These are phyloP conservation scores for Venturia carpophila DNA, from an alignment of 2,329 filamentous ascomycete genomes.

Conservation along the genomic window DNA sequence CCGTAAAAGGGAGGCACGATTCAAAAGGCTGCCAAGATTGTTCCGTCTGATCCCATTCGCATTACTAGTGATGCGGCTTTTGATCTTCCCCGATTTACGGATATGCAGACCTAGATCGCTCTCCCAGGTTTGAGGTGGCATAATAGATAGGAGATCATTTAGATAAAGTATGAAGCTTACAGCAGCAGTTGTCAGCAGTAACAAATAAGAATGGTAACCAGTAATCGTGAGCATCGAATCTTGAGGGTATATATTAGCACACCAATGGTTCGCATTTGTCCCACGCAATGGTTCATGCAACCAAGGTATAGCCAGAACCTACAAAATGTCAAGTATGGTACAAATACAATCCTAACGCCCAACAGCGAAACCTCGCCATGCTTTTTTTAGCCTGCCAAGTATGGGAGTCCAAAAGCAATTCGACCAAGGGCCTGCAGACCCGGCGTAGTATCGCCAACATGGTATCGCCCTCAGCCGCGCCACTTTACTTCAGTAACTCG, in stretches of 20 bases:
- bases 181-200: no score
- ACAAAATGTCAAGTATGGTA: conserved; percentile 6
- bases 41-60: no score
- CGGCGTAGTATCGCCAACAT: neutral
- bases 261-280: conserved; percentile 2
- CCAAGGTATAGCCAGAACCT: conserved; percentile 12
- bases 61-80: no score
- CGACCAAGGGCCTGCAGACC: neutral
- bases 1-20: neutral
- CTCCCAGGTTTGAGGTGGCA: no score
- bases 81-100: no score
- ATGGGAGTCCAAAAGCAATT: neutral
- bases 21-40: no score
- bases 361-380: conserved; percentile 7
- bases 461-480: neutral
- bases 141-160: no score
- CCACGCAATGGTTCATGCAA: neutral
- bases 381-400: neutral
- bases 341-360: conserved; percentile 4
- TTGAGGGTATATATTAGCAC: neutral
- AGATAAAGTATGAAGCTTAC: no score
- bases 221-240: no score
- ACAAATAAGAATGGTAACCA: no score
- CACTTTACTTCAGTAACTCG: neutral
- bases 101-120: no score